Evolutionary conservation across 2,329 filamentous ascomycete genomes (phyloP), one percentile per base, ranked within the genome.

Genomic region (Sporothrix schenckii): DNA sequence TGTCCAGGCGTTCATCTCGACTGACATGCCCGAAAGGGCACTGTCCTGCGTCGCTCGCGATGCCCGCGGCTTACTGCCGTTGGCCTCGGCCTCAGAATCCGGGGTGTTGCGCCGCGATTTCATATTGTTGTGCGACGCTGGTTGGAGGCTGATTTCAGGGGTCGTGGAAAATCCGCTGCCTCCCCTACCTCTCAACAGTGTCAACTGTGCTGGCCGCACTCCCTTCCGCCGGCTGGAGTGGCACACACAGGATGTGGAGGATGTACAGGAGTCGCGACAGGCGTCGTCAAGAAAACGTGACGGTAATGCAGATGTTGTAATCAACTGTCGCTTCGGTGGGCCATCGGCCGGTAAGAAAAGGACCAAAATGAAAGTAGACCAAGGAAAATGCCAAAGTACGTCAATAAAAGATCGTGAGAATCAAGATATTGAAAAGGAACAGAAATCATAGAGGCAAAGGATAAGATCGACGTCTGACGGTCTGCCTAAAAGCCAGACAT

Each of bases 71-170:
- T 67, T 69, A 47, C 34, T 67, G 69, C 53, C 34, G 27, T 53
- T 56, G 41, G 21, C 63, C 10, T 53, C 63, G 9, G 69, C 27
- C 27, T 70, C 69, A 19, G 69, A 70, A 44, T 70, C 69, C 21
- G 69, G 34, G 16, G 63, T 70, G 54, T 54, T 70, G 21, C 69
- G 63, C 39, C 69, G 49, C 7, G 63, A 30, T 30, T 67, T 70
- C 69, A 67, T 69, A n/a, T n/a, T 21, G 56, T 11, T 19, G 30
- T 39, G 11, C 21, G 34, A 16, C 3, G 41, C 41, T 39, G 47
- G 21, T 34, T 0, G 2, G 11, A 24, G 52, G 41, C 11, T 21
- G 53, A 11, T 16, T 52, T 2, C 10, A 24, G 27, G 7, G 21
- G 58, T 44, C 21, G 30, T 19, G 21, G 65, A 21, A 14, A 34